These are phyloP conservation scores for Biscogniauxia sp. DNA, from an alignment of 2,329 filamentous ascomycete species.

Conservation along the genomic window DNA sequence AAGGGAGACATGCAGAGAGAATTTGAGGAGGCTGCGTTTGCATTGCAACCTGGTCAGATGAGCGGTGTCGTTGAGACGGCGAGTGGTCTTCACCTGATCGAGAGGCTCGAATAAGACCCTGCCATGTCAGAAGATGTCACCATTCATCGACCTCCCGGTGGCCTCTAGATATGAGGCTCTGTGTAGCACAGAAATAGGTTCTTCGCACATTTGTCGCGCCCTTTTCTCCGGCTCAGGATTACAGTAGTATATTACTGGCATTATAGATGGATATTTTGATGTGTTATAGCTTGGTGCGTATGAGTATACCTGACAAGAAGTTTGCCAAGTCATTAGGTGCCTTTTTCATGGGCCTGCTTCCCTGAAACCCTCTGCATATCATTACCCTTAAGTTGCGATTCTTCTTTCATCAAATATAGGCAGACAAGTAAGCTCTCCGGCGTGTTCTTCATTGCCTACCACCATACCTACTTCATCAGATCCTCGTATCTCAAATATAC, in stretches of 20 bases:
- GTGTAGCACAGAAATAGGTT: not conserved
- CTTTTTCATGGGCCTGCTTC: too few relatives aligned
- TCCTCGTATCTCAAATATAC: too few relatives aligned
- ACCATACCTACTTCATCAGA: too few relatives aligned
- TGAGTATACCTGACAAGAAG: not conserved
- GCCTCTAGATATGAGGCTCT: not conserved
- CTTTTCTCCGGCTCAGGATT: not conserved
- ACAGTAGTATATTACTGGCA: not conserved
- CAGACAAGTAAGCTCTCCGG: too few relatives aligned
- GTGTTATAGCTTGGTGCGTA: too few relatives aligned
- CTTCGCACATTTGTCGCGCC: not conserved
- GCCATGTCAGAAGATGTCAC: not conserved
- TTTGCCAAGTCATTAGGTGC: not conserved
- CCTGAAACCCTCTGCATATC: too few relatives aligned
- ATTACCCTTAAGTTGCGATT: too few relatives aligned
- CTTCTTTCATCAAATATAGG: too few relatives aligned
- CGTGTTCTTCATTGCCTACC: too few relatives aligned
- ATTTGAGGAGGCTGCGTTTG: conserved; percentile 95
- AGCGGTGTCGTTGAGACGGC: conserved; percentile 88
- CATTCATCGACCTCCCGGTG: not conserved
- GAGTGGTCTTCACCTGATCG: conserved; percentile 92
- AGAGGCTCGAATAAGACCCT: conserved; percentile 48
- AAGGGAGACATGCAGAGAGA: conserved; percentile 97
- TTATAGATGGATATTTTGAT: too few relatives aligned
- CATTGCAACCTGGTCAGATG: conserved; percentile 80